Evolutionary conservation across 805 yeast species (phyloP).

Genomic region (Suhomyces vadensis): DNA sequence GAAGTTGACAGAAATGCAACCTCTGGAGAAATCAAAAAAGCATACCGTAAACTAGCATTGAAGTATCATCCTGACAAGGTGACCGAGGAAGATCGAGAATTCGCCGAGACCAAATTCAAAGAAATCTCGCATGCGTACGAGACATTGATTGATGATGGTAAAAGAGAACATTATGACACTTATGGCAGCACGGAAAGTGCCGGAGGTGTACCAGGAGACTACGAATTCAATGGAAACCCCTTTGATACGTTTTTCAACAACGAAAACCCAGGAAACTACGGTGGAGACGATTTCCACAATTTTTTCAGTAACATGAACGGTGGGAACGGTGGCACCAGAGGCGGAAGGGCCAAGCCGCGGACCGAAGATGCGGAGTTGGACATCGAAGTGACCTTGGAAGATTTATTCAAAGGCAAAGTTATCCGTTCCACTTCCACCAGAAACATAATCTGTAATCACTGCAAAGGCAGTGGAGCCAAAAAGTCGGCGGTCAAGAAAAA

Average conservation of each 20-base stretch:
- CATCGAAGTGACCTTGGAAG: constrained; percentile 67
- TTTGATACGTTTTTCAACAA: constrained; percentile 36
- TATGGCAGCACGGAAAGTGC: constrained; percentile 47
- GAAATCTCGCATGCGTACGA: constrained; percentile 87
- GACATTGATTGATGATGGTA: constrained; percentile 67
- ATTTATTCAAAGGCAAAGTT: constrained; percentile 77
- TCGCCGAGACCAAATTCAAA: constrained; percentile 78
- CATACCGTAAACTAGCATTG: constrained; percentile 82
- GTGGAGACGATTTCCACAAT: constrained; percentile 74
- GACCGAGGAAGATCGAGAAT: constrained; percentile 58
- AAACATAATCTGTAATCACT: constrained; percentile 66
- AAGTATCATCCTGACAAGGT: constrained; percentile 89
- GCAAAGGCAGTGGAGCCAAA: constrained; percentile 78
- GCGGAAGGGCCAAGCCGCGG: constrained; percentile 25
- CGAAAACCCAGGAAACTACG: constrained; percentile 46
- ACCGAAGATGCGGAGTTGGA: constrained; percentile 72
- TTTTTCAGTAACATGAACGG: constrained; percentile 56
- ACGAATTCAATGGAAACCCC: constrained; percentile 34
- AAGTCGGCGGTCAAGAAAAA: constrained; percentile 51
- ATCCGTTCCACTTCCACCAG: constrained; percentile 73
- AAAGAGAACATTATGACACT: constrained; percentile 58
- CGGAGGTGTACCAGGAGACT: constrained; percentile 14
- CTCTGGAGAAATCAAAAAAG: constrained; percentile 71
- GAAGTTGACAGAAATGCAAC: constrained; percentile 71
- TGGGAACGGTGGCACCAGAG: constrained; percentile 15